Evolutionary conservation across 345 rosid genomes (phyloP), one percentile per base, ranked within the genome.

Genomic region (Xanthoceras sorbifolium): DNA sequence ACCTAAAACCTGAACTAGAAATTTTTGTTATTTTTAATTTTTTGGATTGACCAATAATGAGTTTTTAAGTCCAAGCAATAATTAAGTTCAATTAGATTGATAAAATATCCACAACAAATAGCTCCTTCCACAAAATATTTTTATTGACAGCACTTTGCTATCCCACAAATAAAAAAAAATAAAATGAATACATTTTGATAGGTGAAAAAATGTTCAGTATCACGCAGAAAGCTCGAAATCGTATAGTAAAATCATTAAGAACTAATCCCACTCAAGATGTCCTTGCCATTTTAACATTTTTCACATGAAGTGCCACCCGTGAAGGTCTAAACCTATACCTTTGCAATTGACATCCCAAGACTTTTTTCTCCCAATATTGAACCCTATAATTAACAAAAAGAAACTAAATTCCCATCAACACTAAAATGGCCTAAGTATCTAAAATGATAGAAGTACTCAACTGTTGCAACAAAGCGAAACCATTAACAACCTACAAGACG

Each of bases 41-140:
- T 42, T 11, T 42, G 69, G 69, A 31, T 69, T 29, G 28, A 29
- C 46, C 17, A 11, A 66, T 66, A 70, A 52, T 54, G 64, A 70
- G 12, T 42, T 50, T 50, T 10, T n/a, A 46, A 54, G 28, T 71
- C 48, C 40, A 14, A 55, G 61, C 22, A 3, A 34, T 22, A 22
- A 9, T 22, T 14, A 71, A 23, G 34, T 34, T 26, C 18, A 22
- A 55, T 22, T 26, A 69, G 38, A 25, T 48, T 6, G 14, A 25
- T 26, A n/a, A 48, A 48, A 4, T 44, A 29, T 69, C 31, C 38
- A 7, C 8, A 46, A 26, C 25, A 69, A 38, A 46, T 50, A 28
- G 59, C 26, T 26, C 23, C 23, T 10, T 46, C 20, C 40, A 69
- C 17, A 31, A 44, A 9, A 48, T 17, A 14, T 69, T 28, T 69